A percentile compares a stretch with the other conserved stretches of the same genome.
Conservation (phyloP, 305 asterid genomes). For the Rubia tinctorum region DNA sequence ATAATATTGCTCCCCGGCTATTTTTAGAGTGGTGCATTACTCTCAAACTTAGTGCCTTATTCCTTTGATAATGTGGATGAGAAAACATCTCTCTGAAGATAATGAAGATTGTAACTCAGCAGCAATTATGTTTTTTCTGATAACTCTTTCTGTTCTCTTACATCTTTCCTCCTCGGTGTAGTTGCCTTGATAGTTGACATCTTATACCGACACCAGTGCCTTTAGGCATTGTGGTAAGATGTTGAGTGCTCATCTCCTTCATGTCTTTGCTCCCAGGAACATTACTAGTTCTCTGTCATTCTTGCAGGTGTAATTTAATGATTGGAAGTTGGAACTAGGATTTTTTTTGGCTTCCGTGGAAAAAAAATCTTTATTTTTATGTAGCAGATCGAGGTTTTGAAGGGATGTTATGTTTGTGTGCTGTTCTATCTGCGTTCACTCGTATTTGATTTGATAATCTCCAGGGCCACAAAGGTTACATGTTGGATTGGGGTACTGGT, state of each 20-base stretch:
- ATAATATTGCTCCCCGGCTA: not conserved
- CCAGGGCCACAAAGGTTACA: not conserved
- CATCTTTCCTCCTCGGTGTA: not conserved
- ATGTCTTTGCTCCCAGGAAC: not conserved
- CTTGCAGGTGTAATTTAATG: constrained; percentile 1
- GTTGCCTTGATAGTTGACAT: not conserved
- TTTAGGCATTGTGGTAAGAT: not conserved
- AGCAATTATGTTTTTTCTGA: not conserved
- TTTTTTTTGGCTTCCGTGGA: too few species aligned
- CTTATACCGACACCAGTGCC: not conserved
- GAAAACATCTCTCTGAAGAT: constrained; percentile 7
- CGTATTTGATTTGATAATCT: too few species aligned
- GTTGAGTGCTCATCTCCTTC: not conserved
- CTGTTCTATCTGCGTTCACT: not conserved
- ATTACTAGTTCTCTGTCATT: not conserved
- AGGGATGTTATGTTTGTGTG: not conserved
- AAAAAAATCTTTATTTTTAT: too few species aligned
- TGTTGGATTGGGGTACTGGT: not conserved
- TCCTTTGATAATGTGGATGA: not conserved
- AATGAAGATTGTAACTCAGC: not conserved
- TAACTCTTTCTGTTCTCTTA: not conserved
- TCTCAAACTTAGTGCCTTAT: not conserved
- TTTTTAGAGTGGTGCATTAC: not conserved
- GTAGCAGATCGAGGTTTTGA: not conserved
- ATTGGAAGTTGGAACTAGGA: not conserved